Conservation (phyloP, 768 basidiomycete species). For the Mycena galericulata region DNA sequence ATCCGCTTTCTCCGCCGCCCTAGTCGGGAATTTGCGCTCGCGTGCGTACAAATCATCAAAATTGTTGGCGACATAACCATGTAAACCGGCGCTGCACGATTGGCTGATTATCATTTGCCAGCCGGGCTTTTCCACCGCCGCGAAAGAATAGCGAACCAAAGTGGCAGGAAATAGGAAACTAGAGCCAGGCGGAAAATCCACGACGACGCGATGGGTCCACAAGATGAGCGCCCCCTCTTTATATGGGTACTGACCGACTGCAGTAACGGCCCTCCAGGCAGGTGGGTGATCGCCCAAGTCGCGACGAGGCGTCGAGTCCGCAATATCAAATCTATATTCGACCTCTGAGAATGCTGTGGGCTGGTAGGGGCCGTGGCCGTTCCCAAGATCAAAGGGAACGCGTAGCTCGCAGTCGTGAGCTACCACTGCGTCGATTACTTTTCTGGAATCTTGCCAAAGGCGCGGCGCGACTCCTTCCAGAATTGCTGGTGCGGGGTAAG, state of each 20-base stretch:
- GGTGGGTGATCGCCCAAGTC: neutral
- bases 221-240: neutral
- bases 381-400: neutral
- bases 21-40: no score
- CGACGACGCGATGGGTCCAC: neutral
- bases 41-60: no score
- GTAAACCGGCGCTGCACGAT: no score
- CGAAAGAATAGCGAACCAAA: neutral
- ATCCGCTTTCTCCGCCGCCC: no score
- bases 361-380: neutral
- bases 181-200: neutral
- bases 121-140: neutral
- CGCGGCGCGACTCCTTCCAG: neutral
- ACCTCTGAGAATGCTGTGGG: no score
- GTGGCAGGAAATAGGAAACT: neutral
- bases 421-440: neutral
- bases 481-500: neutral
- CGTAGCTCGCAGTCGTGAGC: neutral
- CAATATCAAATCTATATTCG: neutral
- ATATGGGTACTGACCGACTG: neutral
- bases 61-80: neutral
- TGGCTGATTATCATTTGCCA: neutral
- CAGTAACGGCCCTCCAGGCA: neutral
- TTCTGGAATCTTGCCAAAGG: neutral
- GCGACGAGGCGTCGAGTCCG: neutral